Conservation (phyloP, 495 filamentous ascomycete genomes). For the Rhizodiscina lignyota region DNA sequence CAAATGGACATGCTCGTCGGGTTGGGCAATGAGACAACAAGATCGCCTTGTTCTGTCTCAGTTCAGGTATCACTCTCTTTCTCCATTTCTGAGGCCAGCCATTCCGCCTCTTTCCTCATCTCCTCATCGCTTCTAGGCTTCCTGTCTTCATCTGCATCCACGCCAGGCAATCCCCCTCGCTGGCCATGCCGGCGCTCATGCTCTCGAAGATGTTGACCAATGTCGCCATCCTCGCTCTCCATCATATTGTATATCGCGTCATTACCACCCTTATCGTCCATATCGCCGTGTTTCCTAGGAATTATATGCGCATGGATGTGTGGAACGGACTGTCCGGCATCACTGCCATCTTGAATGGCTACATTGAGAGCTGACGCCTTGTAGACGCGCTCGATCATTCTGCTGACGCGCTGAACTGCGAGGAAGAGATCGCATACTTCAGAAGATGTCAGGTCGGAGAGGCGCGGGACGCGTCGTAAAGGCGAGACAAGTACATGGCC, state of each 20-base stretch:
- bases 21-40: too few species aligned
- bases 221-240: constrained; percentile 71
- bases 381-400: constrained; percentile 61
- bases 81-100: constrained; percentile 42
- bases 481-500: constrained; percentile 81
- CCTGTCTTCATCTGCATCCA: constrained; percentile 50
- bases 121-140: constrained; percentile 50
- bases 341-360: constrained; percentile 76
- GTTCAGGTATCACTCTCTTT: constrained; percentile 15
- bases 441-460: constrained; percentile 52
- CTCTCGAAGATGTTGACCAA: constrained; percentile 45
- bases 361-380: constrained; percentile 53
- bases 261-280: constrained; percentile 32
- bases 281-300: constrained; percentile 45
- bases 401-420: constrained; percentile 65
- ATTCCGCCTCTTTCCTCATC: constrained; percentile 64
- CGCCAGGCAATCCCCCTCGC: constrained; percentile 28
- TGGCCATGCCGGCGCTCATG: constrained; percentile 13
- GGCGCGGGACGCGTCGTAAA: constrained; percentile 43
- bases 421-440: constrained; percentile 77
- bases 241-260: constrained; percentile 66
- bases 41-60: too few species aligned
- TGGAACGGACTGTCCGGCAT: constrained; percentile 77
- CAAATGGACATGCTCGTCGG: too few species aligned
- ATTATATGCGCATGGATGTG: constrained; percentile 95